Base-by-base conservation (phyloP, 371 early-diverging fungal species). In the Mortierella sp. region DNA sequence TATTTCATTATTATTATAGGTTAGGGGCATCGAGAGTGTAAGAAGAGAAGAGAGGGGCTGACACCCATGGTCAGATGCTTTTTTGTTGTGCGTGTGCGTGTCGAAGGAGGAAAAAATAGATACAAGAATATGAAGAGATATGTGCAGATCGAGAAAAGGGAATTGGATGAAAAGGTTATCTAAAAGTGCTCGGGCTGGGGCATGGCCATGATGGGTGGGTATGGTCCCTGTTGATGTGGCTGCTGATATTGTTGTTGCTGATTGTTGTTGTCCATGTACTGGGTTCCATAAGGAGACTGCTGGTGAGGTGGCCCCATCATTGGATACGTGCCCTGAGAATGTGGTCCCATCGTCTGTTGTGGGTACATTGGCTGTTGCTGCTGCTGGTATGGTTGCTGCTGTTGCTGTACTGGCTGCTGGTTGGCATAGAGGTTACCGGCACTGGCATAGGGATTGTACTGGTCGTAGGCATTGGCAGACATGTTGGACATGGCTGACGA, bases 111-210 rank as follows among this genome's bases (percentile, higher is more conserved):
- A 38, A 14, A 12, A 55, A 71, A 29, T 27, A 54, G 29, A 55
- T 41, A 71, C 35, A 51, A 35, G 51, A 21, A 21, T 51, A 51
- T 51, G 51, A 21, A 44, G 43, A 8, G 27, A 43, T 51, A 49
- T 76, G 49, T 48, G 32, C 46, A 41, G 27, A 58, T 43, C 29
- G 32, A 74, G 74, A 14, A 74, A 35, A 14, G 51, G 63, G 60
- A 27, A 58, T 58, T 14, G 10, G 3, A 44, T 46, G 48, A 38
- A 51, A 21, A 24, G 2, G 29, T 10, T 41, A 41, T 55, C 75
- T 70, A 77, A 79, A 79, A 84, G 77, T 84, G 76, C 54, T 84
- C 85, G 3, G 85, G 85, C 12, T 81, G 85, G 27, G 85, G 85
- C 85, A 84, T 84, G 12, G 73, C 71, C 85, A 81, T 84, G 14